phyloP scores from a whole-genome alignment of 2,329 filamentous ascomycete genomes.

The Paraphaeosphaeria sporulosa region DNA sequence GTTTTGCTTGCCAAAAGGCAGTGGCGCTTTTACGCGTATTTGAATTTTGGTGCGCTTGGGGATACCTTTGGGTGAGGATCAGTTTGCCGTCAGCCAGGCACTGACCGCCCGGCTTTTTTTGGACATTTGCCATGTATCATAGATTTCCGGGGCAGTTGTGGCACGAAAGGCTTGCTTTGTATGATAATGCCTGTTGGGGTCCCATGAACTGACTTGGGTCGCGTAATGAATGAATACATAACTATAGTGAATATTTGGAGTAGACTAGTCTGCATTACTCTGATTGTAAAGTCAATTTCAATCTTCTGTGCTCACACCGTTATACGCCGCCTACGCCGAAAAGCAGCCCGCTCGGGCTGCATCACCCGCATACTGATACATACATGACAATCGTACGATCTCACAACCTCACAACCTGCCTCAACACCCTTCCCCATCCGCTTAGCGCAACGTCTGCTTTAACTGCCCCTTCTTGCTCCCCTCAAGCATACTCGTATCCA shows the following conservation, averaged over 20 bases:
- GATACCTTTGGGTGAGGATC: background rate
- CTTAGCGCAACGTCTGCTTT: constrained; percentile 3
- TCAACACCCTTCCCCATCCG: too few species aligned
- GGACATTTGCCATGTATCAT: constrained; percentile 5
- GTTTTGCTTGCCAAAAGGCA: background rate
- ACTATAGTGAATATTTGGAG: background rate
- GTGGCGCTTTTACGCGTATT: background rate
- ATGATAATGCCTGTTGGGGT: constrained; percentile 2
- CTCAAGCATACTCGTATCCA: constrained; percentile 13
- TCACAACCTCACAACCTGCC: too few species aligned
- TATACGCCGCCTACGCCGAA: too few species aligned
- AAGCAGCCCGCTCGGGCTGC: too few species aligned
- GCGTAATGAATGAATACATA: background rate
- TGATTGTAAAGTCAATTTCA: too few species aligned
- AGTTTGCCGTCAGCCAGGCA: background rate
- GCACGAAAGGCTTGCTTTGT: constrained; percentile 4
- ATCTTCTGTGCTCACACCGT: too few species aligned
- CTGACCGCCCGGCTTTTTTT: background rate
- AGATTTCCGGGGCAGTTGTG: background rate
- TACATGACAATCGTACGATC: too few species aligned
- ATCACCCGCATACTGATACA: too few species aligned
- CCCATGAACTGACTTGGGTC: background rate
- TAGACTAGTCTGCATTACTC: too few species aligned
- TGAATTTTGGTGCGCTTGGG: background rate
- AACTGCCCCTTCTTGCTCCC: constrained; percentile 3